Evolutionary conservation across 2,329 filamentous ascomycete genomes (phyloP).

Genomic region (Boeremia lycopersici): DNA sequence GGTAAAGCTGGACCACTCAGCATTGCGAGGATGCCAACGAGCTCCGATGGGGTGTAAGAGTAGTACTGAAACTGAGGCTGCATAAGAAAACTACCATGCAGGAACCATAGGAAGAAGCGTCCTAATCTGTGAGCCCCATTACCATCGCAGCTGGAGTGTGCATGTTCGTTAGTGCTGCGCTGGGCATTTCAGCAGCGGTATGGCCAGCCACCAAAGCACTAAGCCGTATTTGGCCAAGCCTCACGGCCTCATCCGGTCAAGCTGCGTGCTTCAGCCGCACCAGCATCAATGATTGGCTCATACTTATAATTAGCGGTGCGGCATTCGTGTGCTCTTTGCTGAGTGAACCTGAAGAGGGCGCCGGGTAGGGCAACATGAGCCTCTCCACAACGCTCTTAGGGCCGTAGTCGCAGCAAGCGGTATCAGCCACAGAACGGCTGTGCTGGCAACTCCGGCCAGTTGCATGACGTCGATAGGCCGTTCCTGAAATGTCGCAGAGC

Average conservation of each 20-base stretch:
- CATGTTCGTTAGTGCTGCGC: conserved; percentile 30
- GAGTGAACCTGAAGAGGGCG: conserved; percentile 34
- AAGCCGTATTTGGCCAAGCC: conserved; percentile 23
- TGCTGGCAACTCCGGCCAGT: conserved; percentile 41
- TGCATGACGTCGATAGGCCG: conserved; percentile 34
- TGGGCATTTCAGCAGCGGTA: conserved; percentile 40
- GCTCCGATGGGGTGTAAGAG: conserved; percentile 40
- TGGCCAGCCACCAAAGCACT: conserved; percentile 31
- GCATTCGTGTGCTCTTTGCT: conserved; percentile 40
- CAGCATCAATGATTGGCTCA: conserved; percentile 33
- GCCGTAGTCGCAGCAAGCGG: conserved; percentile 27
- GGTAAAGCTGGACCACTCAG: conserved; percentile 39
- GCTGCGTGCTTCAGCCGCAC: conserved; percentile 27
- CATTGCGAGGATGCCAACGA: conserved; percentile 35
- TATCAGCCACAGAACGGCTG: conserved; percentile 48
- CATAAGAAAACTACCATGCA: conserved; percentile 28
- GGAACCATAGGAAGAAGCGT: conserved; percentile 35
- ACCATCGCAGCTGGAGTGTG: conserved; percentile 43
- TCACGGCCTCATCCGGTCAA: conserved; percentile 32
- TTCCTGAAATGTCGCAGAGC: conserved; percentile 28
- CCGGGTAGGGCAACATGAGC: conserved; percentile 32
- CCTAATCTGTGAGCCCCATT: conserved; percentile 32
- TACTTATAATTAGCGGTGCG: conserved; percentile 41
- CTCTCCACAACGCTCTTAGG: conserved; percentile 32
- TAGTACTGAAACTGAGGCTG: conserved; percentile 31